A percentile compares a stretch with the other conserved stretches of the same genome.
Conservation (phyloP, 1,284 basidiomycete species). For the Ganoderma meredithae region DNA sequence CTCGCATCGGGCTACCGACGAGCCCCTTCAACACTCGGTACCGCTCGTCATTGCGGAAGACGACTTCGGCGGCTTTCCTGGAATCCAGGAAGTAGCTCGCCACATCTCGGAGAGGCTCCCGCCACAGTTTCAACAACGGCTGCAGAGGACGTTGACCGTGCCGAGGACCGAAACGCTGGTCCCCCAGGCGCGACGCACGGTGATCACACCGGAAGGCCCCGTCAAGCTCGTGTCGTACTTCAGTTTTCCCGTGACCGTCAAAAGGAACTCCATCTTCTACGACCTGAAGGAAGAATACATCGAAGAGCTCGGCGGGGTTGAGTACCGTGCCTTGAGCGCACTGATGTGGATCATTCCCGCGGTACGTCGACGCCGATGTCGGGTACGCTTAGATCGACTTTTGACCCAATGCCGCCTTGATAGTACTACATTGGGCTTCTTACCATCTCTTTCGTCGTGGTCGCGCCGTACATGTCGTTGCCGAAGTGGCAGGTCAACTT, state of each 20-base stretch:
- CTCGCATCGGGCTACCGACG: neutral
- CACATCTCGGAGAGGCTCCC: slow-evolving; percentile 55
- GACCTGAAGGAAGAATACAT: slow-evolving; percentile 81
- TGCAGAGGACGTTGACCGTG: slow-evolving; percentile 76
- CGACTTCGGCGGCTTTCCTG: neutral
- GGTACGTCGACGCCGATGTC: slow-evolving; percentile 30
- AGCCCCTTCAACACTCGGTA: neutral
- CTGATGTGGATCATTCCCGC: slow-evolving; percentile 63
- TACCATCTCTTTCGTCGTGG: slow-evolving; percentile 64
- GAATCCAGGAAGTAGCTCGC: neutral
- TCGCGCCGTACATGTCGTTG: slow-evolving; percentile 48
- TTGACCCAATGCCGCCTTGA: neutral
- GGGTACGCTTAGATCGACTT: neutral
- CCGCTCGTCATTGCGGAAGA: neutral
- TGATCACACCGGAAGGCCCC: slow-evolving; percentile 41
- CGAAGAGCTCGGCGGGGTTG: slow-evolving; percentile 93
- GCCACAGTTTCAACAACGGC: slow-evolving; percentile 58
- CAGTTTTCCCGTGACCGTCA: slow-evolving; percentile 74
- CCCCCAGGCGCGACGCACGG: slow-evolving; percentile 39
- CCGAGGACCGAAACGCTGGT: slow-evolving; percentile 74
- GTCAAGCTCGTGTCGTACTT: slow-evolving; percentile 80
- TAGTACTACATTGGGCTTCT: slow-evolving; percentile 63
- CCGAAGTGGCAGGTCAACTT: slow-evolving; percentile 43
- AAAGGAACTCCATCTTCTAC: slow-evolving; percentile 89
- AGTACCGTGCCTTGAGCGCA: slow-evolving; percentile 88